Base-by-base conservation (phyloP, 2,329 filamentous ascomycete genomes). In the Escovopsis weberi region DNA sequence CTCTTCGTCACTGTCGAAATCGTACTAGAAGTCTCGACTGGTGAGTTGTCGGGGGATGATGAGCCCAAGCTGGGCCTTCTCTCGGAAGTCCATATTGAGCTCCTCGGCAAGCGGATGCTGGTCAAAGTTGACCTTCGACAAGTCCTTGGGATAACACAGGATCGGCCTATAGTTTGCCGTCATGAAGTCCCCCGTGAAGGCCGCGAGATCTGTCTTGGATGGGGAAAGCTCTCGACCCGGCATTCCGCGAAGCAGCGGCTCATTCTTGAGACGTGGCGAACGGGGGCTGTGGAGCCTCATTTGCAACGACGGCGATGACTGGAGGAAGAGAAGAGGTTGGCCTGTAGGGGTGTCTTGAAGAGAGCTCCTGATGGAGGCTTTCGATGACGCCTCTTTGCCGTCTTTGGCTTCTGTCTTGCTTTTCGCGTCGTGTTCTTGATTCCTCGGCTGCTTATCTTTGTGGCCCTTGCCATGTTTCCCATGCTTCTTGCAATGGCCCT, bases 181-280 rank as follows among this genome's bases (percentile, higher is more conserved):
- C 4, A 48, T 44, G 5, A 47, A 42, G 33, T 64, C 60, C 26
- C 52, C 51, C n/a, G 53, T 49, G 46, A 64, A 61, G 3, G 52
- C 51, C 12, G 59, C 57, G 4, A 55, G 56, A 28, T 66, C 60
- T 2, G 60, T 65, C 39, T 58, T 62, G 12, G 63, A 57, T 4
- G 53, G 54, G 0, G 60, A 61, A 9, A 65, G 47, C 41, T 66
- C 63, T 41, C 62, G 55, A 2, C 63, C 63, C 1, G 63, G 62
- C 43, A 62, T 56, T 6, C 63, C 61, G 40, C 47, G 53, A 9
- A 65, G 53, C 0, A 65, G 53, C 72, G 63, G 88, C 30, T 56
- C 4, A 11, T 11, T 5, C 28, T 52, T 0, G 51, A 52, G 7
- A 48, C 45, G 4, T 49, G 40, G 19, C 48, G 45, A 0, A 45